Base-by-base conservation (phyloP, 257 asterid genomes). In the Leonotis leonurus region DNA sequence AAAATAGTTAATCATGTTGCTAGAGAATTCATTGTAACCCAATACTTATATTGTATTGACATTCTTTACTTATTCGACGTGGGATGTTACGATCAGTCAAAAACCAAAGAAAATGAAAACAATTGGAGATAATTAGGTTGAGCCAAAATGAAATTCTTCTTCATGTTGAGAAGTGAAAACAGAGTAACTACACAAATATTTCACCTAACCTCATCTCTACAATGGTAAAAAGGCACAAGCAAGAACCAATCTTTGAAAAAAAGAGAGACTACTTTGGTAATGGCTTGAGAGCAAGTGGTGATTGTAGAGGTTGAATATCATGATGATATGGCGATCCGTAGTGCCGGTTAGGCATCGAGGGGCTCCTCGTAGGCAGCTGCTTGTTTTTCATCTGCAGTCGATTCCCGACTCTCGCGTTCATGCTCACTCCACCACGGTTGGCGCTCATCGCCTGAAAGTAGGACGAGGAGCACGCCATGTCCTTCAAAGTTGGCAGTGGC, bases 391-490 rank as follows among this genome's bases (percentile, higher is more conserved):
- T 3, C 67, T 82, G 87, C 70, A 70, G 16, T 51, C 73, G 78
- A 13, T 5, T 60, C 3, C 80, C 75, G 21, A 29, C 77, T 56
- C 82, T 71, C 8, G 50, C 61, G 24, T 56, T 76, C 64, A 56
- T 35, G 46, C 45, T 72, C 10, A 27, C 37, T 36, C 71, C 50
- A 2, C 68, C 70, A 17, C 85, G 85, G 24, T 71, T 76, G 41
- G 73, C 55, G 29, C 72, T 78, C 84, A 80, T 67, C 13, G 87
- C 89, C 71, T 81, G 88, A 75, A 84, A 77, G 69, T 80, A 80
- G 6, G 95, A 80, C 0, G 89, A 70, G 4, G 85, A 70, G 24
- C 72, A 62, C 2, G 91, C 94, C 85, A 83, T 73, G 76, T 85
- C 95, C 60, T 69, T 85, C 10, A 84, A 44, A 27, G 40, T 33